These are phyloP conservation scores for Astragalus glycyphyllos DNA, from an alignment of 306 rosid species.

Conservation along the genomic window DNA sequence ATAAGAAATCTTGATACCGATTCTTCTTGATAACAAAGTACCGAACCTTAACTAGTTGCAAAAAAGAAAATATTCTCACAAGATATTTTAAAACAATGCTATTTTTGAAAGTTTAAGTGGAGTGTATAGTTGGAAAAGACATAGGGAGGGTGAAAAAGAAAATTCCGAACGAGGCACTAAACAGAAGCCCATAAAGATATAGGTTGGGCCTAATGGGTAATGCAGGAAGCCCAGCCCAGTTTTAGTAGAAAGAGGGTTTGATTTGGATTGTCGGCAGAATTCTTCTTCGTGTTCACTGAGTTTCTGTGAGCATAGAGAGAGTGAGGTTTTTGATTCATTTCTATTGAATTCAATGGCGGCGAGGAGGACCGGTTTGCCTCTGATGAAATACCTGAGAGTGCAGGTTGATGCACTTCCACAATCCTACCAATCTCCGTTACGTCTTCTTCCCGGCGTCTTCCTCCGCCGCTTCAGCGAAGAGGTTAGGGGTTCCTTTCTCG, in stretches of 20 bases:
- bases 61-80: too few relatives aligned
- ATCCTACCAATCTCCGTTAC: constrained; percentile 24
- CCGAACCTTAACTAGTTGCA: too few relatives aligned
- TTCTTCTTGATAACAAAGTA: too few relatives aligned
- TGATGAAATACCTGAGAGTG: constrained; percentile 77
- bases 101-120: too few relatives aligned
- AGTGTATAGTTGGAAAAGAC: too few relatives aligned
- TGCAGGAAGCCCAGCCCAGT: not conserved
- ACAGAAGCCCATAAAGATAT: not conserved
- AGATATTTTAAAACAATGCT: too few relatives aligned
- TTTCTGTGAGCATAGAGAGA: not conserved
- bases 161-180: too few relatives aligned
- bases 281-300: not conserved
- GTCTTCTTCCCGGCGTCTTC: constrained; percentile 48
- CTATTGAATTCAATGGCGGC: constrained; percentile 68
- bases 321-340: not conserved
- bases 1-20: too few relatives aligned
- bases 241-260: not conserved
- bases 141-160: too few relatives aligned
- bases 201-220: not conserved
- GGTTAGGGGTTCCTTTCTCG: constrained; percentile 79
- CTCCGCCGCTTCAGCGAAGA: constrained; percentile 78
- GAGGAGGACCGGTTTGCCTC: constrained; percentile 54
- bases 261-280: not conserved
- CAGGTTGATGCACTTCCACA: constrained; percentile 50